Conservation (phyloP, 441 rosid species). For the Pelargonium fulgidum region DNA sequence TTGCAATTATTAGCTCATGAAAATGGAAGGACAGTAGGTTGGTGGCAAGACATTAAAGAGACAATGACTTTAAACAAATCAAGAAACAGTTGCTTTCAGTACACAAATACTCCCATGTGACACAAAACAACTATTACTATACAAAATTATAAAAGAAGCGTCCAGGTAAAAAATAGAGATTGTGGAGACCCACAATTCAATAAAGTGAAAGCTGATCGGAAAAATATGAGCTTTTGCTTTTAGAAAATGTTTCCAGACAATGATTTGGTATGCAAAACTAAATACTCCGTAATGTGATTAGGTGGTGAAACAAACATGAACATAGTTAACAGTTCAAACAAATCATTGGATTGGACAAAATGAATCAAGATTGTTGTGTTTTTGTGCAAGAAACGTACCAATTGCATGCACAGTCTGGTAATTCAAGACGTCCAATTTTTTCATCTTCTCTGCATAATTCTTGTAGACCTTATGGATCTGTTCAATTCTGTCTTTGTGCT, state of each 20-base stretch:
- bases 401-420: neutral
- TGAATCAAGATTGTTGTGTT: neutral
- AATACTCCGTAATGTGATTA: no score
- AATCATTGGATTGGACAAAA: no score
- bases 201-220: neutral
- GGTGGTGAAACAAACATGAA: no score
- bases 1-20: neutral
- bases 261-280: no score
- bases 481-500: neutral
- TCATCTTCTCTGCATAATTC: neutral
- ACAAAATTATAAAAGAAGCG: no score
- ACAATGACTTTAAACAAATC: neutral
- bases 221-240: no score
- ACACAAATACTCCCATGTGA: neutral
- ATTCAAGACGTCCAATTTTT: neutral
- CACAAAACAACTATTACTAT: neutral
- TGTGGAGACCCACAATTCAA: neutral
- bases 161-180: neutral
- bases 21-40: neutral
- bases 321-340: no score
- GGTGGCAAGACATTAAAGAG: constrained; percentile 1
- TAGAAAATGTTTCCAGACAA: no score
- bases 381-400: neutral
- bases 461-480: neutral
- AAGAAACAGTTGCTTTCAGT: neutral